These are phyloP conservation scores for Scleroderma bovista DNA, from an alignment of 768 basidiomycete genomes.

Conservation along the genomic window DNA sequence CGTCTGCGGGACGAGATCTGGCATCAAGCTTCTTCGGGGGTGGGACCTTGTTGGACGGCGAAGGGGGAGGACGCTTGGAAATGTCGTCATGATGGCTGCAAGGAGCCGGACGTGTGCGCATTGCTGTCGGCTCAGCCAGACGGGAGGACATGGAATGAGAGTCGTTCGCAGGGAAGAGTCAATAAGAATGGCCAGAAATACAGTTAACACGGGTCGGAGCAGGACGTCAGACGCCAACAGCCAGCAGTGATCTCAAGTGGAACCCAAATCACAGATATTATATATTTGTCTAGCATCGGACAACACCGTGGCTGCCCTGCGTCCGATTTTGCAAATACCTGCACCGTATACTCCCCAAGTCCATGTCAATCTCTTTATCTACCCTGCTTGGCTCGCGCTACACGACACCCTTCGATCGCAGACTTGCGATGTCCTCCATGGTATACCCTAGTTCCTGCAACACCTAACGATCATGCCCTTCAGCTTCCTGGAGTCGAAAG, in stretches of 20 bases:
- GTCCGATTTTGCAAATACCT: constrained; percentile 1
- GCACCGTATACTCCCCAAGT: neutral
- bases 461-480: constrained; percentile 25
- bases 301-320: neutral
- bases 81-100: constrained; percentile 17
- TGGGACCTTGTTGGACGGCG: constrained; percentile 27
- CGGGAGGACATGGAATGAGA: constrained; percentile 22
- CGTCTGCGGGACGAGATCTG: constrained; percentile 19
- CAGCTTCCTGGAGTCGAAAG: neutral
- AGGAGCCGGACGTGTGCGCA: constrained; percentile 25
- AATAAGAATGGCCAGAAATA: constrained; percentile 1
- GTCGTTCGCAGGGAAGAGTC: too few relatives aligned
- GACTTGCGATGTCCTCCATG: constrained; percentile 33
- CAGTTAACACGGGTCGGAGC: constrained; percentile 13
- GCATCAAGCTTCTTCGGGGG: constrained; percentile 27
- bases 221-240: neutral
- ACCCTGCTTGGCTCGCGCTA: constrained; percentile 12
- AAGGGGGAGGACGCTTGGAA: constrained; percentile 27
- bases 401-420: constrained; percentile 41
- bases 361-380: neutral
- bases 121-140: constrained; percentile 18
- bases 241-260: neutral
- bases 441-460: constrained; percentile 40
- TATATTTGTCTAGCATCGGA: neutral
- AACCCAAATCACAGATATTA: neutral